Percentiles rank a stretch among this genome's conserved stretches.
phyloP scores from a whole-genome alignment of 306 rosid species.

The Rosa multiflora region DNA sequence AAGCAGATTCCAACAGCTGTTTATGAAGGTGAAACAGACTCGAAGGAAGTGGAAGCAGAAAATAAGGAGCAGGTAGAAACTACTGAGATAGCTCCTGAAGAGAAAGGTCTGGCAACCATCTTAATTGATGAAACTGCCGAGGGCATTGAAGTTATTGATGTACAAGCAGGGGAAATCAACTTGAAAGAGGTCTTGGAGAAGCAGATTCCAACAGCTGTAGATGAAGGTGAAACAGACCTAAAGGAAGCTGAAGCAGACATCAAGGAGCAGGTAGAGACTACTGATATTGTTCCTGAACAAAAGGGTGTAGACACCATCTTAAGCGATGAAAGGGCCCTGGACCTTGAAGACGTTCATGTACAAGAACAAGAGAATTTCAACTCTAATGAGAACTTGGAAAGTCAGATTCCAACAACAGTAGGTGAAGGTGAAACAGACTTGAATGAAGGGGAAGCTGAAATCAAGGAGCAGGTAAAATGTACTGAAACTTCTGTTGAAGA shows the following conservation, averaged over 20 bases:
- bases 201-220: not conserved
- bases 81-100: conserved; percentile 3
- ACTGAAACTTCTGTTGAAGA: conserved; percentile 7
- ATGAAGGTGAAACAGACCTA: not conserved
- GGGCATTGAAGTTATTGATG: conserved; percentile 14
- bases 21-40: conserved; percentile 9
- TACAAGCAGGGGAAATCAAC: not conserved
- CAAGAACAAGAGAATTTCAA: conserved; percentile 3
- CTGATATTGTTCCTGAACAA: conserved; percentile 2
- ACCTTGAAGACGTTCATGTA: conserved; percentile 12
- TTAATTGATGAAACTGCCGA: not conserved
- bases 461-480: not conserved
- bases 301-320: not conserved
- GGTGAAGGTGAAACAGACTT: not conserved
- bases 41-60: conserved; percentile 23
- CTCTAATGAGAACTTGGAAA: conserved; percentile 3
- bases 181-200: conserved; percentile 6
- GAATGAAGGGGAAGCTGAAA: conserved; percentile 17
- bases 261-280: not conserved
- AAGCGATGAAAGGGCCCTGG: not conserved
- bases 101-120: not conserved
- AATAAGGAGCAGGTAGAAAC: not conserved
- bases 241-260: conserved; percentile 16
- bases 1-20: conserved; percentile 3
- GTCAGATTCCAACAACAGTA: not conserved